Evolutionary conservation across 352 stramenopile genomes (phyloP), one percentile per base, ranked within the genome.

Genomic region (Phytophthora sp.): DNA sequence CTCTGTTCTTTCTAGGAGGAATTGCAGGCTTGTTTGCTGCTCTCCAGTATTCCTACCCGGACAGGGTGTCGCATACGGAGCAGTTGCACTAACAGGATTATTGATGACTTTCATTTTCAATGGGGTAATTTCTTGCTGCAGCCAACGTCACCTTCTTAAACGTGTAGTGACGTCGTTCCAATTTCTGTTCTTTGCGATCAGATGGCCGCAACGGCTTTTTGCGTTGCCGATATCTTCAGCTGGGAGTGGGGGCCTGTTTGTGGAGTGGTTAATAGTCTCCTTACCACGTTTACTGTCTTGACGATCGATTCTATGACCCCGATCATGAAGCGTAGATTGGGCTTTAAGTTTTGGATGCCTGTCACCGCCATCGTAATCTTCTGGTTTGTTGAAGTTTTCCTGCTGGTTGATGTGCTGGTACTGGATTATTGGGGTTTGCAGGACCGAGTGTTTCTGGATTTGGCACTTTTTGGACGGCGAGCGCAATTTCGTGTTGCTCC

Each of bases 131-230:
- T 13, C 20, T 41, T 62, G 43, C 26, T 62, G 54, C 8, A 50
- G 27, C 15, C 54, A 62, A 41, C 41, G 49, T 4, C 39, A 61
- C 41, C n/a, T 66, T 17, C 23, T 66, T 10, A 50, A 30, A 21
- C 50, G 49, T 0, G 15, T 66, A 1, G 17, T 28, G 13, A 44
- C 51, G 13, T 66, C 58, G 0, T 61, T 61, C 27, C 48, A 60
- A 18, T 66, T 54, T 26, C 5, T 49, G 1, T 59, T 59, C 28
- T 2, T 61, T 15, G 18, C 8, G 9, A 13, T 46, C 53, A 61
- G 24, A 26, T 27, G 3, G 5, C 50, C 2, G 17, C 57, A n/a
- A 37, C 13, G 1, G 23, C 30, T 6, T 11, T 66, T 12, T 53
- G 57, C 15, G 5, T 54, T 1, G 13, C 30, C 10, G 57, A 66